Evolutionary conservation across 148 eudicot species (phyloP).

Genomic region (Chenopodium album): DNA sequence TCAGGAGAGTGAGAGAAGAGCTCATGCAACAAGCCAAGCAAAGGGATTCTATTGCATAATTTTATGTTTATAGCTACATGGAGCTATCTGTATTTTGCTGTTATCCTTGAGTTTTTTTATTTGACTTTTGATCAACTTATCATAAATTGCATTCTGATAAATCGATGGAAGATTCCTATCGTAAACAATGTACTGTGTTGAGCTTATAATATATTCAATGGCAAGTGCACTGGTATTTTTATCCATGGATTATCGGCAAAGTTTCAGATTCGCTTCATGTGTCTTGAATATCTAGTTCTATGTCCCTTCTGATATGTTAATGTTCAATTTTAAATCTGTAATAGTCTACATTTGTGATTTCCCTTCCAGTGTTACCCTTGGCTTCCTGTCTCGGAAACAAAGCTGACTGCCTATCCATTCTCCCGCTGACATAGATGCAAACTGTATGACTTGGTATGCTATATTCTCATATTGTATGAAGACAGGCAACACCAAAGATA

Average conservation of each 20-base stretch:
- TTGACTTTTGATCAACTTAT: conserved; percentile 19
- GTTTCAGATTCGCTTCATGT: not conserved
- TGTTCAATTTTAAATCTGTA: not conserved
- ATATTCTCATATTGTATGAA: not conserved
- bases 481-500: not conserved
- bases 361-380: not conserved
- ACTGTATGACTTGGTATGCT: not conserved
- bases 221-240: not conserved
- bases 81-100: conserved; percentile 20
- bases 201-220: conserved; percentile 5
- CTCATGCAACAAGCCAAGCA: conserved; percentile 45
- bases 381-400: not conserved
- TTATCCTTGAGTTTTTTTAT: conserved; percentile 22
- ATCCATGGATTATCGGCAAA: not conserved
- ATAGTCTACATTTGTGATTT: not conserved
- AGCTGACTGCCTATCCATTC: not conserved
- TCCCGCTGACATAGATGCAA: not conserved
- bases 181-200: conserved; percentile 11
- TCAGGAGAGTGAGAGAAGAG: conserved; percentile 64
- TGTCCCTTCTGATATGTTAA: not conserved
- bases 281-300: not conserved
- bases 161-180: conserved; percentile 10
- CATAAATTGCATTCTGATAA: conserved; percentile 23
- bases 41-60: conserved; percentile 53
- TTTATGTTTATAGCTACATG: conserved; percentile 1